Evolutionary conservation across 148 eudicot genomes (phyloP).

Genomic region (Nyssa sinensis): DNA sequence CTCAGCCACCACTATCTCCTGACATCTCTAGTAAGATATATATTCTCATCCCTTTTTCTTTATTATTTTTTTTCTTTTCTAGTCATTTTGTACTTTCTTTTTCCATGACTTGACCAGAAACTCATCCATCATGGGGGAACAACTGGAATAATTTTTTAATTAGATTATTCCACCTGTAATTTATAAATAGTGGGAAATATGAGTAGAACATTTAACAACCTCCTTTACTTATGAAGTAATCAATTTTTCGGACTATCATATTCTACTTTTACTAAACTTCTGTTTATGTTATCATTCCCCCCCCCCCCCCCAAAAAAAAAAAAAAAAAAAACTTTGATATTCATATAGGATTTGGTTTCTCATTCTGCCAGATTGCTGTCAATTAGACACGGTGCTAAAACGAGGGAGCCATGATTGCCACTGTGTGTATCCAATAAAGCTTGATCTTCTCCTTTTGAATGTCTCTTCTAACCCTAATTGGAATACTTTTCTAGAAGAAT

Average conservation of each 20-base stretch:
- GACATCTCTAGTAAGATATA: conserved; percentile 51
- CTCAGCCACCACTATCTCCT: conserved; percentile 86
- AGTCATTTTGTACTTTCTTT: conserved; percentile 4
- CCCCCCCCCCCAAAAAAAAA: too few species aligned
- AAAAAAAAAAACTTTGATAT: too few species aligned
- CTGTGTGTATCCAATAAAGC: conserved; percentile 87
- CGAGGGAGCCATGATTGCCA: conserved; percentile 77
- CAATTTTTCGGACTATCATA: background rate
- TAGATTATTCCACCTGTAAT: background rate
- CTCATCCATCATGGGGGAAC: too few species aligned
- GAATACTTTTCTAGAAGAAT: conserved; percentile 62
- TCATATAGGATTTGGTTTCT: conserved; percentile 14
- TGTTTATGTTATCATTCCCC: background rate
- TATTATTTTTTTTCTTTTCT: background rate
- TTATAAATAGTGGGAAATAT: background rate
- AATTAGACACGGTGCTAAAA: conserved; percentile 74
- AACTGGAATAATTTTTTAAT: too few species aligned
- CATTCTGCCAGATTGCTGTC: conserved; percentile 72
- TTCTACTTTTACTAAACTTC: background rate
- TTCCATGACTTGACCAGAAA: background rate
- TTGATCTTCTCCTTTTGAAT: conserved; percentile 78
- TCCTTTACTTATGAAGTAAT: background rate
- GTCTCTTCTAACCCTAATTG: conserved; percentile 81
- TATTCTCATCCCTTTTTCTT: background rate
- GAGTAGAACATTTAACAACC: background rate